phyloP scores from a whole-genome alignment of 495 filamentous ascomycete genomes.

The Daldinia childiae region DNA sequence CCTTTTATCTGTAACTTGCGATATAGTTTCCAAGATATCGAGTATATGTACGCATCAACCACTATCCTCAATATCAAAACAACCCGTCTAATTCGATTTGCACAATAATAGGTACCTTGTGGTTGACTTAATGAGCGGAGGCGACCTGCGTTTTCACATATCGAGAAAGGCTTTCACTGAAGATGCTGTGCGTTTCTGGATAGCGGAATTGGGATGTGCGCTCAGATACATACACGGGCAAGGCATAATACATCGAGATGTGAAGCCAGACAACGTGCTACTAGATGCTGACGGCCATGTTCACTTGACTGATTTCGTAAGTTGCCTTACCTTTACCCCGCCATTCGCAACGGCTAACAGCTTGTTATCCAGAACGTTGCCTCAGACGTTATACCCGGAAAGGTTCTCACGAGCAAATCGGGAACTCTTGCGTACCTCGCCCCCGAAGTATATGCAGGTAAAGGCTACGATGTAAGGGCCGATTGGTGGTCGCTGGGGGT shows the following conservation, averaged over 20 bases:
- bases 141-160: conserved; percentile 97
- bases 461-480: conserved; percentile 84
- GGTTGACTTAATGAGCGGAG: conserved; percentile 97
- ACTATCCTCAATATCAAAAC: background rate
- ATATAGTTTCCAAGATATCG: conserved; percentile 98
- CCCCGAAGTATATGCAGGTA: conserved; percentile 91
- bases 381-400: conserved; percentile 87
- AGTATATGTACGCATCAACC: conserved; percentile 82
- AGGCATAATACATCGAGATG: conserved; percentile 93
- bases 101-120: conserved; percentile 83
- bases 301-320: conserved; percentile 96
- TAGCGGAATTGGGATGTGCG: conserved; percentile 91
- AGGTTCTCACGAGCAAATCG: conserved; percentile 90
- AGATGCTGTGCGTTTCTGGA: conserved; percentile 96
- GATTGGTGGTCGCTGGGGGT: conserved; percentile 99
- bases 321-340: conserved; percentile 43
- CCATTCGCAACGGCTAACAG: conserved; percentile 12
- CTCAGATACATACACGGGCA: conserved; percentile 90
- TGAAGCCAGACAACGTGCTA: conserved; percentile 97
- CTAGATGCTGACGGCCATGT: conserved; percentile 95
- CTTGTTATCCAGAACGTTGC: conserved; percentile 82
- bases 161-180: conserved; percentile 98
- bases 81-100: conserved; percentile 29
- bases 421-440: conserved; percentile 96
- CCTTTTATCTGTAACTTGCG: conserved; percentile 98